These are phyloP conservation scores for Zychaea mexicana DNA, from an alignment of 371 early-diverging fungal species.

Conservation along the genomic window DNA sequence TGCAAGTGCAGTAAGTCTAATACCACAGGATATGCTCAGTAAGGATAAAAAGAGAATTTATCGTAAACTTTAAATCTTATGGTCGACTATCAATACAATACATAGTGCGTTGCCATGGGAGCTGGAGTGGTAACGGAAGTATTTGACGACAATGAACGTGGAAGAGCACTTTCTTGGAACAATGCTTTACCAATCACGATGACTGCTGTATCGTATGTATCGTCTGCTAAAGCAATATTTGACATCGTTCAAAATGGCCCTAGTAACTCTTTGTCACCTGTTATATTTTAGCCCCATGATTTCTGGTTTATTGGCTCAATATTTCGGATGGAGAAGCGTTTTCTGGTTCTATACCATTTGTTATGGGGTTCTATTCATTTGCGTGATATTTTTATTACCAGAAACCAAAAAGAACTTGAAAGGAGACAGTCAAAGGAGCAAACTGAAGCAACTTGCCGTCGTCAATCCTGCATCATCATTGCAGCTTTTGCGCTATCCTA, in stretches of 20 bases:
- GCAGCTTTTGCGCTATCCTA: slow-evolving; percentile 25
- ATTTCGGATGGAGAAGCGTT: slow-evolving; percentile 46
- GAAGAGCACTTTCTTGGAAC: slow-evolving; percentile 45
- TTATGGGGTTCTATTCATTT: slow-evolving; percentile 30
- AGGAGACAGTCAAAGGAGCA: too few species aligned
- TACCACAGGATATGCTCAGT: not conserved
- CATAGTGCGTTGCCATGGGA: slow-evolving; percentile 44
- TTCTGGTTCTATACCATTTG: slow-evolving; percentile 40
- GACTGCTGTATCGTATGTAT: slow-evolving; percentile 14
- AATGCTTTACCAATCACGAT: slow-evolving; percentile 33
- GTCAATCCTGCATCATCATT: slow-evolving; percentile 35
- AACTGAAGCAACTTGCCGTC: not conserved
- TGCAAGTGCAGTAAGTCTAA: slow-evolving; percentile 20
- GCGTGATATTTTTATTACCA: slow-evolving; percentile 37
- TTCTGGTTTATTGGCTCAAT: slow-evolving; percentile 46
- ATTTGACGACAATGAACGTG: slow-evolving; percentile 40
- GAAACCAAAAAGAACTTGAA: too few species aligned
- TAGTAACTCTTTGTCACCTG: slow-evolving; percentile 21
- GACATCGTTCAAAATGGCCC: slow-evolving; percentile 17
- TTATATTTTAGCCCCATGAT: slow-evolving; percentile 36
- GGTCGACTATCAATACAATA: not conserved
- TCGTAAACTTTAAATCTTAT: too few species aligned
- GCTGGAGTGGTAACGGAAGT: slow-evolving; percentile 46
- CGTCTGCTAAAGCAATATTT: slow-evolving; percentile 32
- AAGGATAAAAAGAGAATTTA: not conserved